Conservation (phyloP, 2,329 filamentous ascomycete genomes). For the Xylaria sp. region DNA sequence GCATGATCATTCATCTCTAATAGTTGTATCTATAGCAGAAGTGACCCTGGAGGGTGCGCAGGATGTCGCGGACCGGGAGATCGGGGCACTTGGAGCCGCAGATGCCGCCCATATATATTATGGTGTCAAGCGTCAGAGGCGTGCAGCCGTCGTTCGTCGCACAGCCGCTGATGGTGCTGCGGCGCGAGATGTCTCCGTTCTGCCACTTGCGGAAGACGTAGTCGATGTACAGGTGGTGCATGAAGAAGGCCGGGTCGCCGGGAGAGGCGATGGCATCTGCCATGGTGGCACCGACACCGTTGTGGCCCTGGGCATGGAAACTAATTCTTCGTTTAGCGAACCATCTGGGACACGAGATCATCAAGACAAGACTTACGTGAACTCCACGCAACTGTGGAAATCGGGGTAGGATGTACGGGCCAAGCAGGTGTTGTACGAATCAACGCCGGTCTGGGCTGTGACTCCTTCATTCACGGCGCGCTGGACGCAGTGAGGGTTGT, state of each 20-base stretch:
- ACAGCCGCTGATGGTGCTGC: conserved; percentile 48
- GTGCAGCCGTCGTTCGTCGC: conserved; percentile 45
- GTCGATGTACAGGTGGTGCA: conserved; percentile 51
- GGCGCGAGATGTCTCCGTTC: conserved; percentile 39
- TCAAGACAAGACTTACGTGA: conserved; percentile 43
- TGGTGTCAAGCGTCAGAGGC: conserved; percentile 47
- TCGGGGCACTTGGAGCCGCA: conserved; percentile 47
- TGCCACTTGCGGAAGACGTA: conserved; percentile 49
- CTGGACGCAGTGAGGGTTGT: conserved; percentile 50
- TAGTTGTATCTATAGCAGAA: conserved; percentile 49
- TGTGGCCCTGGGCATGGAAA: conserved; percentile 51
- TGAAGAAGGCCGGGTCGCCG: conserved; percentile 51
- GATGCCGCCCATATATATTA: conserved; percentile 44
- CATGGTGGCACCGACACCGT: conserved; percentile 50
- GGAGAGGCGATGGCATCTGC: conserved; percentile 49
- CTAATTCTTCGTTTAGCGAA: conserved; percentile 38
- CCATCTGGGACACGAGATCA: neutral
- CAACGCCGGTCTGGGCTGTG: conserved; percentile 45
- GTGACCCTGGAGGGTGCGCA: conserved; percentile 44
- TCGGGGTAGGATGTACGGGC: conserved; percentile 46
- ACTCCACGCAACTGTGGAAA: conserved; percentile 48
- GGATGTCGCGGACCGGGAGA: conserved; percentile 44
- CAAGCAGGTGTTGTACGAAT: conserved; percentile 44
- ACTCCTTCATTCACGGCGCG: conserved; percentile 47
- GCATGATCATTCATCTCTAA: conserved; percentile 35